phyloP scores from a whole-genome alignment of 208 protist genomes.

The Trichomonas tenax region DNA sequence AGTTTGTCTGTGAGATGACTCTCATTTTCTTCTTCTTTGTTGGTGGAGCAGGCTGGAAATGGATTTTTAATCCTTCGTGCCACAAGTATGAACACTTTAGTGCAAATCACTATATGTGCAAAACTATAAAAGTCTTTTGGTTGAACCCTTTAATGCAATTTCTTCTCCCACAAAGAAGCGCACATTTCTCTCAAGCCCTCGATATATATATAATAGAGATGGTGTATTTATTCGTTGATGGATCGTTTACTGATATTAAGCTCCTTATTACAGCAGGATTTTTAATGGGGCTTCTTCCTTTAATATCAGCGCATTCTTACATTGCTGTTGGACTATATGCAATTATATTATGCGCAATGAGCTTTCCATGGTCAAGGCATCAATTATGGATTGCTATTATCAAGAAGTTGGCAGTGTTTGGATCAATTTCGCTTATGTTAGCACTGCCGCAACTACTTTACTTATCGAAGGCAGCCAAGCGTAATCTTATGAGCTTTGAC shows the following conservation, averaged over 20 bases:
- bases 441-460: neutral
- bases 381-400: neutral
- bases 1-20: neutral
- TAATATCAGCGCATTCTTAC: constrained; percentile 3
- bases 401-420: neutral
- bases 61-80: neutral
- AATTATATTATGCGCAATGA: neutral
- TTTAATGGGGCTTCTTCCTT: neutral
- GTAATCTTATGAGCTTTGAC: neutral
- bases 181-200: neutral
- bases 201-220: neutral
- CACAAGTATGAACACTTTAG: neutral
- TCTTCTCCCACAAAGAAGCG: neutral
- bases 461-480: neutral
- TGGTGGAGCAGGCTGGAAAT: neutral
- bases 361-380: neutral
- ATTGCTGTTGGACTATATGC: neutral
- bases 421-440: neutral
- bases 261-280: neutral
- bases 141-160: neutral
- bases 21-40: neutral
- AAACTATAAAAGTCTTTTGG: neutral
- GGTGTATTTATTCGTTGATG: neutral
- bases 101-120: neutral
- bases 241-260: neutral